These are phyloP conservation scores for Lachnellula occidentalis DNA, from an alignment of 2,329 filamentous ascomycete genomes.

Conservation along the genomic window DNA sequence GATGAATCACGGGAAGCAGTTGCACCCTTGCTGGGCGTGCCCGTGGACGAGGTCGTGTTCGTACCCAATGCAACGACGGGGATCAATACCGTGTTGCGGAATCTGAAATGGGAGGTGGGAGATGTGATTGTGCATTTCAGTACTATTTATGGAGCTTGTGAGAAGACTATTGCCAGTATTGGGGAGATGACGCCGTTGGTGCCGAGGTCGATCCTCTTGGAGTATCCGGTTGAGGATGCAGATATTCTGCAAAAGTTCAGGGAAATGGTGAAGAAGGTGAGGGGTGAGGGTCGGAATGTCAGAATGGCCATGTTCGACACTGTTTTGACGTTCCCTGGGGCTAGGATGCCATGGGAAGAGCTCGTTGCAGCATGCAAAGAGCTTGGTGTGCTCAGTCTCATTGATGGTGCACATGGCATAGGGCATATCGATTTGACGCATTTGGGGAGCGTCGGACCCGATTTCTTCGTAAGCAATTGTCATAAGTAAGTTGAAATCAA, in stretches of 20 bases:
- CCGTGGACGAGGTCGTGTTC: constrained; percentile 63
- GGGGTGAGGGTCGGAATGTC: constrained; percentile 52
- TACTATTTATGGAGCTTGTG: constrained; percentile 73
- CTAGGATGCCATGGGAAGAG: constrained; percentile 70
- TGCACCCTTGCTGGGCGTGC: constrained; percentile 59
- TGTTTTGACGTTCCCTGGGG: constrained; percentile 71
- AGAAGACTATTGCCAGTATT: constrained; percentile 67
- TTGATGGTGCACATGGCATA: constrained; percentile 81
- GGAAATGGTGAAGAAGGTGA: constrained; percentile 46
- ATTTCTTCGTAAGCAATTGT: constrained; percentile 84
- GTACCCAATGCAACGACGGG: constrained; percentile 75
- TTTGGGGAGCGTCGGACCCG: constrained; percentile 59
- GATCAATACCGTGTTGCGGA: constrained; percentile 71
- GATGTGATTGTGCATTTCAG: constrained; percentile 76
- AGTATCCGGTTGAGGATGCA: constrained; percentile 65
- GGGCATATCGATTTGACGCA: constrained; percentile 68
- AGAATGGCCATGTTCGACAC: constrained; percentile 76
- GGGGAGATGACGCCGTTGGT: constrained; percentile 13
- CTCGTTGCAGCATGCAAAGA: constrained; percentile 59
- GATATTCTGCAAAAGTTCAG: constrained; percentile 58
- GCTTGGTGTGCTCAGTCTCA: constrained; percentile 61
- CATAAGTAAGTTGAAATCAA: constrained; percentile 66
- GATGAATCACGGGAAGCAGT: constrained; percentile 59
- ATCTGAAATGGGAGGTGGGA: constrained; percentile 54
- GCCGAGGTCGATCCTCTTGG: constrained; percentile 44